Percentiles rank a stretch among this genome's conserved stretches.
Evolutionary conservation across 768 basidiomycete genomes (phyloP).

Genomic region (Suillus subalutaceus): DNA sequence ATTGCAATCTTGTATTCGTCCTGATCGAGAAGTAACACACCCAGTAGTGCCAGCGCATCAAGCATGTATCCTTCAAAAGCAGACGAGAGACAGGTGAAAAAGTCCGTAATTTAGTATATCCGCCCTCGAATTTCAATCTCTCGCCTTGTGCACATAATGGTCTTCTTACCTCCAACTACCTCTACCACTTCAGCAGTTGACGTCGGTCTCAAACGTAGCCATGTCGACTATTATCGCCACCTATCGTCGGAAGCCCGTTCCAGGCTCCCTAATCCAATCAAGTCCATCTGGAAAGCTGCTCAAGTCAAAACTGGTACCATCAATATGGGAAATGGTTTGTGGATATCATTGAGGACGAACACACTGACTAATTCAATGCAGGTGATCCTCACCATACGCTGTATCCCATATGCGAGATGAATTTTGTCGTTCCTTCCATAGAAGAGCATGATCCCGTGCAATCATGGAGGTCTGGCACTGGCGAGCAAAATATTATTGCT

Average conservation of each 20-base stretch:
- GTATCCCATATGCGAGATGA: constrained; percentile 37
- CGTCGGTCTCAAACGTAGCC: constrained; percentile 26
- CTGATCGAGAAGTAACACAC: not conserved
- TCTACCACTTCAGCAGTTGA: constrained; percentile 17
- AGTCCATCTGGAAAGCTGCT: constrained; percentile 40
- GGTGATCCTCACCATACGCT: constrained; percentile 38
- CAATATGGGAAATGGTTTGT: constrained; percentile 40
- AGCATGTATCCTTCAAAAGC: constrained; percentile 2
- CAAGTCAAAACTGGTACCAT: constrained; percentile 38
- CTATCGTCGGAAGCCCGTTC: constrained; percentile 37
- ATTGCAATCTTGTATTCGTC: not conserved
- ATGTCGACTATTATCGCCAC: constrained; percentile 35
- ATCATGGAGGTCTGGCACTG: constrained; percentile 31
- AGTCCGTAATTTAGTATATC: not conserved
- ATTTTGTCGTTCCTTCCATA: constrained; percentile 38
- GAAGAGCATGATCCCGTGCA: constrained; percentile 31
- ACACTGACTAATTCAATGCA: constrained; percentile 12
- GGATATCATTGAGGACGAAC: not conserved
- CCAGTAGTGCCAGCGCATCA: not conserved
- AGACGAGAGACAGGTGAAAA: not conserved
- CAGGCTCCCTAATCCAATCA: constrained; percentile 39
- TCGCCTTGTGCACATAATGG: constrained; percentile 23
- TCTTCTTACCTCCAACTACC: constrained; percentile 23
- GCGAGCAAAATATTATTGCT: constrained; percentile 30
- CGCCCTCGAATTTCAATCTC: not conserved